Evolutionary conservation across 495 filamentous ascomycete species (phyloP).

Genomic region (Podospora didyma): DNA sequence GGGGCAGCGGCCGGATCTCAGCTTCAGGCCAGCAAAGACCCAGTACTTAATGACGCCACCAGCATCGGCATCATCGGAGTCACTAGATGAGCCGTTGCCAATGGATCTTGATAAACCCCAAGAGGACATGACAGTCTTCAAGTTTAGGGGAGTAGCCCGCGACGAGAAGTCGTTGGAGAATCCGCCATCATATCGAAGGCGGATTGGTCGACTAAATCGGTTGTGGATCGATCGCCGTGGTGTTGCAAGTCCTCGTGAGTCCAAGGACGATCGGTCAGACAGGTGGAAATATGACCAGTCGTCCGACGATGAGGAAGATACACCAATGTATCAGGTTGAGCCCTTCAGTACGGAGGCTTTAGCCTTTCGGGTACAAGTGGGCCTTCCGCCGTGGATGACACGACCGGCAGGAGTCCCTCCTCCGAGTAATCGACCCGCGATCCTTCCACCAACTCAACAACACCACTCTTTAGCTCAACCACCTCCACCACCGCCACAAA

Average conservation of each 20-base stretch:
- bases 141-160: conserved; percentile 31
- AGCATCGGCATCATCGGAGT: conserved; percentile 67
- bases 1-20: conserved; percentile 55
- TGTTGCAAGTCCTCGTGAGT: conserved; percentile 48
- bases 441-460: conserved; percentile 3
- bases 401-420: conserved; percentile 14
- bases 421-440: conserved; percentile 1
- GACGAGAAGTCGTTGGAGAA: conserved; percentile 48
- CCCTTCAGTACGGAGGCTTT: conserved; percentile 65
- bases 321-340: conserved; percentile 61
- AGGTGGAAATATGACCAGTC: conserved; percentile 79
- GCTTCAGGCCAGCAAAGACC: conserved; percentile 69
- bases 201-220: conserved; percentile 74
- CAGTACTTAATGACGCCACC: conserved; percentile 85
- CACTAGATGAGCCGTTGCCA: conserved; percentile 40
- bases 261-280: conserved; percentile 55
- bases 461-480: conserved; percentile 4
- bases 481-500: conserved; percentile 3
- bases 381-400: conserved; percentile 39
- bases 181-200: conserved; percentile 65
- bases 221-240: conserved; percentile 76
- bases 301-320: conserved; percentile 64
- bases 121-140: conserved; percentile 20
- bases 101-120: conserved; percentile 36
- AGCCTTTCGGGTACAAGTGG: conserved; percentile 68